Evolutionary conservation across 1,139 yeast genomes (phyloP), one percentile per base, ranked within the genome.

Genomic region (Scheffersomyces titani): DNA sequence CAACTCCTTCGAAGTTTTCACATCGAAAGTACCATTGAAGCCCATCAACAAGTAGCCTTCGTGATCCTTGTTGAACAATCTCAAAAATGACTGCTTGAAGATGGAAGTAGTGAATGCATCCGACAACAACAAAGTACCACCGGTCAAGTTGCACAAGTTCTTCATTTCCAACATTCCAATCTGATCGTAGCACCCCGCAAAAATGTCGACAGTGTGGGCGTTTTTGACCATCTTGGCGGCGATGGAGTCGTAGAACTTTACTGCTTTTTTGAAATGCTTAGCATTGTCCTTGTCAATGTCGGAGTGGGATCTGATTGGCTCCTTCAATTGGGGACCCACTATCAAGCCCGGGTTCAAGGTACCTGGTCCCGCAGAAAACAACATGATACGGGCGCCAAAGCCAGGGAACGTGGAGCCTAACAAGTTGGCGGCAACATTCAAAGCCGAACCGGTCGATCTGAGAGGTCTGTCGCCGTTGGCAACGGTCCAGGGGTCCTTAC

Each of bases 141-240:
- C 99, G 36, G 98, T 94, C 65, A 85, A 81, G 76, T 92, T 91
- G 59, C 97, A 84, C 66, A 96, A 79, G 59, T 90, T 83, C 75
- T 92, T 91, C 98, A 94, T 94, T 78, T 94, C 99, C 65, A 90
- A 88, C 84, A 94, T 88, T 72, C 99, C 99, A 63, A 93, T 90
- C 80, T 94, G 99, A 76, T 94, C 99, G 71, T 92, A 93, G 76
- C 98, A 92, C 59, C 99, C 99, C 47, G 97, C 98, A 76, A 92
- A 93, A 54, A 94, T 86, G 74, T 94, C 99, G 55, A 94, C 87
- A 22, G 96, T 86, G 69, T 92, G 98, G 24, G 96, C 91, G 70
- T 91, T 90, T 55, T 85, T 83, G 56, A 82, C 83, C 16, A 88
- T 88, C 64, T 90, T 89, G 55, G 87, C 84, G 47, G 97, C 91